A percentile compares a stretch with the other conserved stretches of the same genome.
These are phyloP conservation scores for Rhexocercosporidium sp. DNA, from an alignment of 2,329 filamentous ascomycete genomes.

Conservation along the genomic window DNA sequence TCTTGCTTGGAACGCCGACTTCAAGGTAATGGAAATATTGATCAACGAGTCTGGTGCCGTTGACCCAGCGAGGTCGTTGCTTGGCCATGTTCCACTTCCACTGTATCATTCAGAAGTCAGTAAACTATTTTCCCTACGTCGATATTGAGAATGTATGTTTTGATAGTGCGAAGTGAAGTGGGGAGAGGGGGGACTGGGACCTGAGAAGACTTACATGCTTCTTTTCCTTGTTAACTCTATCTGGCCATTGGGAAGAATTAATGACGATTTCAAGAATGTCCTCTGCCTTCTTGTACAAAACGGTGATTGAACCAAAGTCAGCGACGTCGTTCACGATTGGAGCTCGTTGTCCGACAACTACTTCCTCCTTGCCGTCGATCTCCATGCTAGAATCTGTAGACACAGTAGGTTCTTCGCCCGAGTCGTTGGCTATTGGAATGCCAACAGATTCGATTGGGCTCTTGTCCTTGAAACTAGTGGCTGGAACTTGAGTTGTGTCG, in stretches of 20 bases:
- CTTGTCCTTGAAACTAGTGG: no score
- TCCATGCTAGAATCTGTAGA: neutral
- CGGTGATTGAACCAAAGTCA: neutral
- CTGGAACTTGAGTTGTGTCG: neutral
- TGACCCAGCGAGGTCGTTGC: neutral
- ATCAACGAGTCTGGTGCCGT: no score
- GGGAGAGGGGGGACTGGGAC: neutral
- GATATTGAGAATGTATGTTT: neutral
- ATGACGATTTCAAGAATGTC: neutral
- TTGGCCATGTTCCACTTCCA: neutral
- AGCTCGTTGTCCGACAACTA: neutral
- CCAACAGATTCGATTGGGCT: neutral
- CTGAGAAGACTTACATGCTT: neutral
- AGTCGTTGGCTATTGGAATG: neutral
- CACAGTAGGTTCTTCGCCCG: neutral
- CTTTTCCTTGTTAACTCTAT: neutral
- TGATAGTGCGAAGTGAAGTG: neutral
- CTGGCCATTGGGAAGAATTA: neutral
- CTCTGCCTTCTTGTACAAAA: neutral
- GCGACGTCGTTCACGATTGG: neutral
- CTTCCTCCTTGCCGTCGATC: neutral
- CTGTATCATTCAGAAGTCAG: neutral
- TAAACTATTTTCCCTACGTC: neutral
- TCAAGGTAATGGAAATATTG: no score
- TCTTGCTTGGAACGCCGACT: no score